Percentiles rank a stretch among this genome's conserved stretches.
Evolutionary conservation across 352 stramenopile genomes (phyloP).

Genomic region (Phytophthora chlamydospora): DNA sequence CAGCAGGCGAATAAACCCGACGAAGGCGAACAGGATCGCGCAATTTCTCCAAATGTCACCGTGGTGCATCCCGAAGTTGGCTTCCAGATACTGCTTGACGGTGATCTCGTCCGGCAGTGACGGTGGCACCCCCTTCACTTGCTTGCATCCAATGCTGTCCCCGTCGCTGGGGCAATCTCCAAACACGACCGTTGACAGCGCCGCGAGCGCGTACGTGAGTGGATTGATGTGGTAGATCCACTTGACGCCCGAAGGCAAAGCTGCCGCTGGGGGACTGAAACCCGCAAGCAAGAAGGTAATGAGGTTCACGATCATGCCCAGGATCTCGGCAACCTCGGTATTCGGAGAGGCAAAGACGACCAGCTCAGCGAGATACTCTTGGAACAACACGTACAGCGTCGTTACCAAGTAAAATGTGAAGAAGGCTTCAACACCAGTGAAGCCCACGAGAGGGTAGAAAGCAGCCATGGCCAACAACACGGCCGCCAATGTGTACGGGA

Average conservation of each 20-base stretch:
- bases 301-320: slow-evolving; percentile 41
- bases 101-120: slow-evolving; percentile 13
- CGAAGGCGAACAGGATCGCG: slow-evolving; percentile 2
- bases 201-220: slow-evolving; percentile 40
- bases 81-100: slow-evolving; percentile 20
- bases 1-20: slow-evolving; percentile 4
- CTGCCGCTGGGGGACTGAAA: slow-evolving; percentile 41
- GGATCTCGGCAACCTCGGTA: slow-evolving; percentile 29
- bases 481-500: slow-evolving; percentile 32
- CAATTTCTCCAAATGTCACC: slow-evolving; percentile 21
- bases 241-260: slow-evolving; percentile 24
- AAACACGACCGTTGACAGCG: slow-evolving; percentile 41
- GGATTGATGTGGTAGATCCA: slow-evolving; percentile 39
- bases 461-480: slow-evolving; percentile 29
- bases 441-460: slow-evolving; percentile 35
- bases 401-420: no score
- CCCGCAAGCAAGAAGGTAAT: slow-evolving; percentile 41
- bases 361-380: slow-evolving; percentile 20
- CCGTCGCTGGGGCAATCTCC: slow-evolving; percentile 24
- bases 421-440: slow-evolving; percentile 6
- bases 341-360: slow-evolving; percentile 39
- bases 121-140: slow-evolving; percentile 8
- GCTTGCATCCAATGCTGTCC: slow-evolving; percentile 16
- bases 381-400: background rate
- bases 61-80: slow-evolving; percentile 21